Conservation (phyloP, 2,329 filamentous ascomycete species). For the Chaetomiaceae sp. region DNA sequence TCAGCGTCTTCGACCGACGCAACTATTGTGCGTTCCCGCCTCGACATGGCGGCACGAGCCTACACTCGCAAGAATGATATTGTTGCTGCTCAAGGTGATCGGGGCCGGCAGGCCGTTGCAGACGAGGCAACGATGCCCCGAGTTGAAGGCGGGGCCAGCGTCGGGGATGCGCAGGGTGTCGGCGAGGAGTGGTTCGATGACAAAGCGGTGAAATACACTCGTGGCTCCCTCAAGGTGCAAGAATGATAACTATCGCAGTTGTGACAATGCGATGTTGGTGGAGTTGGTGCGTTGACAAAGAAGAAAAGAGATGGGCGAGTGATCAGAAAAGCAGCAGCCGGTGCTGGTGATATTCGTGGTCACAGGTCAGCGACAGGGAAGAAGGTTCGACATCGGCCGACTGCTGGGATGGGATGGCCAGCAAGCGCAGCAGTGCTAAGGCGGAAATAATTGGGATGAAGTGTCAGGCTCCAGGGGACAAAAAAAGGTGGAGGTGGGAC, state of each 20-base stretch:
- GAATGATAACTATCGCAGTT: neutral
- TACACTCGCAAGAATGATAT: constrained; percentile 11
- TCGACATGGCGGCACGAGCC: constrained; percentile 39
- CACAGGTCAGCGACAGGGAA: neutral
- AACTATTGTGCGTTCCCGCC: constrained; percentile 31
- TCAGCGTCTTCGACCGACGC: constrained; percentile 49
- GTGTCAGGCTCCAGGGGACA: constrained; percentile 21
- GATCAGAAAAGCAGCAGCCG: neutral
- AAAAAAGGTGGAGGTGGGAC: constrained; percentile 26
- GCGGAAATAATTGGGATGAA: constrained; percentile 23
- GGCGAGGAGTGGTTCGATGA: constrained; percentile 9
- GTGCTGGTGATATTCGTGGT: neutral
- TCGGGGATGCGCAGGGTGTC: constrained; percentile 8
- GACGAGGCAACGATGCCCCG: constrained; percentile 25
- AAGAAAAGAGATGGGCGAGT: constrained; percentile 1
- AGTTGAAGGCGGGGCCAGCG: constrained; percentile 20
- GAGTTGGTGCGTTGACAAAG: neutral
- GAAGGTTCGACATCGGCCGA: neutral
- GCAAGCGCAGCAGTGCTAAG: constrained; percentile 13
- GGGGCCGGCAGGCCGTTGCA: constrained; percentile 11
- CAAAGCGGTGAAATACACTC: constrained; percentile 1
- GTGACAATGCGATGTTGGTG: no score
- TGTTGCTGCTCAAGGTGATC: constrained; percentile 11
- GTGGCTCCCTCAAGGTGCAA: constrained; percentile 1
- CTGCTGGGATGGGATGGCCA: constrained; percentile 8